Conservation (phyloP, 2,329 filamentous ascomycete species). For the Talaromyces sp. region DNA sequence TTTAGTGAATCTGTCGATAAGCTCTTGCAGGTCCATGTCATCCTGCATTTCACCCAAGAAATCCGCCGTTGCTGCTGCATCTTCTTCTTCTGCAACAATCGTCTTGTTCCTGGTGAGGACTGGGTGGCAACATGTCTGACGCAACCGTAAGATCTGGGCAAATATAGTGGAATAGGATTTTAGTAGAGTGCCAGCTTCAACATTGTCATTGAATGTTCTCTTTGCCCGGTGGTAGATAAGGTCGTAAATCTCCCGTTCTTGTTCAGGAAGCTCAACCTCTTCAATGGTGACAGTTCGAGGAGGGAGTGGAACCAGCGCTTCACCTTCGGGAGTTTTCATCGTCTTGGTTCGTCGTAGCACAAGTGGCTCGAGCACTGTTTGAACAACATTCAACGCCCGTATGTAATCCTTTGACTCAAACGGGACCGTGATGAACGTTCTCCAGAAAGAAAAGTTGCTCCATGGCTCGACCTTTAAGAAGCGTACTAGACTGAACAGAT, state of each 20-base stretch:
- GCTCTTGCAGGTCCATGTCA: constrained; percentile 87
- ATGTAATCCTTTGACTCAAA: constrained; percentile 96
- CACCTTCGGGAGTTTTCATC: constrained; percentile 89
- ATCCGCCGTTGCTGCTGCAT: constrained; percentile 72
- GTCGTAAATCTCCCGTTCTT: constrained; percentile 88
- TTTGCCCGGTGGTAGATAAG: constrained; percentile 81
- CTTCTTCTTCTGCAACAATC: constrained; percentile 80
- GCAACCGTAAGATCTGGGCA: constrained; percentile 85
- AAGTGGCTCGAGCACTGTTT: constrained; percentile 92
- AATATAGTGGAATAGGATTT: constrained; percentile 97
- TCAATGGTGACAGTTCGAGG: constrained; percentile 79
- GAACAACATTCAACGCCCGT: constrained; percentile 88
- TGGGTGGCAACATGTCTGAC: constrained; percentile 93
- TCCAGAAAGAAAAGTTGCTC: constrained; percentile 99
- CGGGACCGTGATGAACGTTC: constrained; percentile 94
- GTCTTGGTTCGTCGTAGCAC: constrained; percentile 93
- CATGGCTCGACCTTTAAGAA: constrained; percentile 94
- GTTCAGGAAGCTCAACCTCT: constrained; percentile 74
- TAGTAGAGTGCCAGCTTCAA: constrained; percentile 86
- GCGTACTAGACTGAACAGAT: constrained; percentile 85
- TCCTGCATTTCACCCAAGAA: constrained; percentile 76
- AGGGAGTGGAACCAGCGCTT: constrained; percentile 75
- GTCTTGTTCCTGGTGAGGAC: constrained; percentile 79
- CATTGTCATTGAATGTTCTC: constrained; percentile 74
- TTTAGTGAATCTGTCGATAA: constrained; percentile 79